Evolutionary conservation across 306 rosid species (phyloP).

Genomic region (Oxytropis ochrocephala): DNA sequence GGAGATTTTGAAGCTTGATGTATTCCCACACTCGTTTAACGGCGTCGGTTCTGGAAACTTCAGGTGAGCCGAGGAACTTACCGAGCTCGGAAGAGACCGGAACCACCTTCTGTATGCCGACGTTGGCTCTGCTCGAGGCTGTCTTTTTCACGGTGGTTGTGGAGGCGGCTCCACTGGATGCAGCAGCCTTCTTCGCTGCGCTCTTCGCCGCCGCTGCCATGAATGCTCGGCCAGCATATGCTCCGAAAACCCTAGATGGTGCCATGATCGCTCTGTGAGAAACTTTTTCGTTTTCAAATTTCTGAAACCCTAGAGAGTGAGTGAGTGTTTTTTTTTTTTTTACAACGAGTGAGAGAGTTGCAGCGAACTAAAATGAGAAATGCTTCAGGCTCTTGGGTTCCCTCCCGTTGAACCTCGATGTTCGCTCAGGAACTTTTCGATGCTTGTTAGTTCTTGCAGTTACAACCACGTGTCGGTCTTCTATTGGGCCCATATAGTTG

Average conservation of each 20-base stretch:
- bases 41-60: slow-evolving; percentile 35
- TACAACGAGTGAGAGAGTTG: neutral
- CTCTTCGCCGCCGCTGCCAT: slow-evolving; percentile 30
- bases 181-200: slow-evolving; percentile 10
- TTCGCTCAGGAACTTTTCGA: neutral
- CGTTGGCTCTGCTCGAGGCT: neutral
- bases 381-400: neutral
- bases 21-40: slow-evolving; percentile 42
- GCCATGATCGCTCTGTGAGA: slow-evolving; percentile 25
- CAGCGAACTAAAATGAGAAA: neutral
- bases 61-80: slow-evolving; percentile 27
- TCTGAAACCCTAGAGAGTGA: slow-evolving; percentile 29
- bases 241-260: slow-evolving; percentile 34
- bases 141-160: neutral
- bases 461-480: neutral
- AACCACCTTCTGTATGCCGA: slow-evolving; percentile 35
- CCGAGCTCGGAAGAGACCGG: slow-evolving; percentile 48
- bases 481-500: neutral
- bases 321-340: neutral
- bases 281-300: neutral
- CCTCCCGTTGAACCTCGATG: neutral
- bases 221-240: slow-evolving; percentile 21
- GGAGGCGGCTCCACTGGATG: neutral
- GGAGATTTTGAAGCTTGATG: slow-evolving; percentile 42
- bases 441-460: neutral